Evolutionary conservation across 768 basidiomycete genomes (phyloP).

Genomic region (Hypholoma sublateritium): DNA sequence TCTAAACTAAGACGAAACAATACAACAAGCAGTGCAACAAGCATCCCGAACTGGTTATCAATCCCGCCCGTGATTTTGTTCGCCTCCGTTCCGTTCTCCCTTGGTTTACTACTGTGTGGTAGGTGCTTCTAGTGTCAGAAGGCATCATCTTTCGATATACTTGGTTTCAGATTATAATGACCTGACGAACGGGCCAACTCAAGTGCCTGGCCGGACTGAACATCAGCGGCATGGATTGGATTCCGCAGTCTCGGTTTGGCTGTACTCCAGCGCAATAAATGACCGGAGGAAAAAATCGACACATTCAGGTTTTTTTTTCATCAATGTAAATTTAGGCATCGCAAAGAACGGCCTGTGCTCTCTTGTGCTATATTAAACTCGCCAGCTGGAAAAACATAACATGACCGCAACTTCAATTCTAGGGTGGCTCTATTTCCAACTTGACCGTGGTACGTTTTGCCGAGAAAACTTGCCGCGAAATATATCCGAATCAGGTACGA

Average conservation of each 20-base stretch:
- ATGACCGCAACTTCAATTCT: background rate
- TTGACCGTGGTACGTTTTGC: background rate
- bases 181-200: constrained; percentile 1
- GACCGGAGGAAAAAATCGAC: constrained; percentile 14
- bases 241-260: constrained; percentile 13
- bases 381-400: constrained; percentile 3
- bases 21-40: background rate
- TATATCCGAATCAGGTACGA: constrained; percentile 10
- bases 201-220: constrained; percentile 8
- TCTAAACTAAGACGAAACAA: background rate
- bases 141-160: background rate
- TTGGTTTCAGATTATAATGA: constrained; percentile 9
- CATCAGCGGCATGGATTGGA: background rate
- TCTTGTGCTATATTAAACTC: constrained; percentile 1
- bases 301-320: background rate
- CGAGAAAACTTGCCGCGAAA: constrained; percentile 4
- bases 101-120: constrained; percentile 10
- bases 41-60: background rate
- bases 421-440: constrained; percentile 4
- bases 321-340: background rate
- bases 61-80: constrained; percentile 10
- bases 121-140: constrained; percentile 20
- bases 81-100: constrained; percentile 4
- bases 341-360: constrained; percentile 1
- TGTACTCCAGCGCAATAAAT: constrained; percentile 1